These are phyloP conservation scores for Cladobotryum mycophilum DNA, from an alignment of 2,329 filamentous ascomycete species.

Conservation along the genomic window DNA sequence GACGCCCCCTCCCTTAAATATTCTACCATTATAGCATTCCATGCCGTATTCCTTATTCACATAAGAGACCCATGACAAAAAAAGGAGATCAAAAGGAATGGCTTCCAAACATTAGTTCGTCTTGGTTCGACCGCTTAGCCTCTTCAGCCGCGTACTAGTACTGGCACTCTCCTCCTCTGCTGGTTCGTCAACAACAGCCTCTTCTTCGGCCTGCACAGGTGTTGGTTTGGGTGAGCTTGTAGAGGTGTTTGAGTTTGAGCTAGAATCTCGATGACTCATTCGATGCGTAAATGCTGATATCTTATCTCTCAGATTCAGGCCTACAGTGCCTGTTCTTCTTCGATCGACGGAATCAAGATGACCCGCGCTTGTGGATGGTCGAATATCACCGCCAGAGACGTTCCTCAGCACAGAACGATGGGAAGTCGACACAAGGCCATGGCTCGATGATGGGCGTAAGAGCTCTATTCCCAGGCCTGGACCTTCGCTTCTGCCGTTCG, in stretches of 20 bases:
- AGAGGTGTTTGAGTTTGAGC: not conserved
- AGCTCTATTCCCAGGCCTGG: constrained; percentile 24
- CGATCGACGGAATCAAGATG: constrained; percentile 19
- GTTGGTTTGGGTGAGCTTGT: not conserved
- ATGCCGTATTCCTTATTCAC: no score
- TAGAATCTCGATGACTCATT: constrained; percentile 21
- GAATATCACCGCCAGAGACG: constrained; percentile 15
- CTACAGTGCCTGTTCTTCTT: constrained; percentile 23
- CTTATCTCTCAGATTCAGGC: constrained; percentile 31
- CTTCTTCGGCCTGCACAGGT: not conserved
- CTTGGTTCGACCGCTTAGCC: not conserved
- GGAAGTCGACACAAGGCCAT: constrained; percentile 19
- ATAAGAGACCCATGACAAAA: no score
- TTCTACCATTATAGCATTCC: no score
- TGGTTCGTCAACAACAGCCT: not conserved
- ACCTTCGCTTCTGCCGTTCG: constrained; percentile 14
- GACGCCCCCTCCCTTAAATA: no score
- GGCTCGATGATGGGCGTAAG: constrained; percentile 27
- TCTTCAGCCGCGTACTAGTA: not conserved
- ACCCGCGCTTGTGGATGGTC: constrained; percentile 29
- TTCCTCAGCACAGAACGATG: constrained; percentile 15
- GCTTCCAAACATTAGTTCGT: not conserved
- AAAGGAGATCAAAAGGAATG: no score
- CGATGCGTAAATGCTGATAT: constrained; percentile 29
- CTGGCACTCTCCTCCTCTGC: not conserved